These are phyloP conservation scores for Albizia julibrissin DNA, from an alignment of 306 rosid genomes.

Conservation along the genomic window DNA sequence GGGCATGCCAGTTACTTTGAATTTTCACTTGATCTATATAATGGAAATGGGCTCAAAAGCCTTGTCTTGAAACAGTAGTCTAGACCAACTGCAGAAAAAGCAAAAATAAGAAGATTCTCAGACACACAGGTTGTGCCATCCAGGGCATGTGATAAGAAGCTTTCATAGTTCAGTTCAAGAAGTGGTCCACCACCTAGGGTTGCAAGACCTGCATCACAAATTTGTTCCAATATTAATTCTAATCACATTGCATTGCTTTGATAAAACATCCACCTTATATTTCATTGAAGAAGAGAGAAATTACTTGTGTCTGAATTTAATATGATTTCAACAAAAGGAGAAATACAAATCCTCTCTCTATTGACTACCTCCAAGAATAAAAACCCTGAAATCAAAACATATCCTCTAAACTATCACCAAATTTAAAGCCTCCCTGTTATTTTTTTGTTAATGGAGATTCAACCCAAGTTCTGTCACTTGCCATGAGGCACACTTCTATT, in stretches of 20 bases:
- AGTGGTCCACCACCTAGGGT: constrained; percentile 59
- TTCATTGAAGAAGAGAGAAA: constrained; percentile 4
- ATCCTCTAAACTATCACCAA: background rate
- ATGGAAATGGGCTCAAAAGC: constrained; percentile 66
- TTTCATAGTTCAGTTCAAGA: constrained; percentile 52
- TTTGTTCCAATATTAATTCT: constrained; percentile 20
- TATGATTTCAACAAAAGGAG: background rate
- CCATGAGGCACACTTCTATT: background rate
- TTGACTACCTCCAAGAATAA: background rate
- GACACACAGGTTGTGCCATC: constrained; percentile 64
- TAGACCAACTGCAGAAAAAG: constrained; percentile 68
- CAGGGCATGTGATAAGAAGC: constrained; percentile 60
- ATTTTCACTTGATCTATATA: constrained; percentile 39
- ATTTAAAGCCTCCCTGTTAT: background rate
- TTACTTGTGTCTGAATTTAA: background rate
- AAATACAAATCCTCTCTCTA: background rate
- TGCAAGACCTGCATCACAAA: constrained; percentile 69
- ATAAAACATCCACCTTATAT: constrained; percentile 16
- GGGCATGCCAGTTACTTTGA: constrained; percentile 19
- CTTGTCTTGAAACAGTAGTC: constrained; percentile 78
- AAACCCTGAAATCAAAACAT: background rate
- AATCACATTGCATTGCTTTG: constrained; percentile 6
- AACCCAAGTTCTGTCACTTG: background rate
- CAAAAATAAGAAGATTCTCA: constrained; percentile 67
- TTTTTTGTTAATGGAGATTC: background rate